Evolutionary conservation across 305 asterid species (phyloP).

Genomic region (Solanum hybrid): DNA sequence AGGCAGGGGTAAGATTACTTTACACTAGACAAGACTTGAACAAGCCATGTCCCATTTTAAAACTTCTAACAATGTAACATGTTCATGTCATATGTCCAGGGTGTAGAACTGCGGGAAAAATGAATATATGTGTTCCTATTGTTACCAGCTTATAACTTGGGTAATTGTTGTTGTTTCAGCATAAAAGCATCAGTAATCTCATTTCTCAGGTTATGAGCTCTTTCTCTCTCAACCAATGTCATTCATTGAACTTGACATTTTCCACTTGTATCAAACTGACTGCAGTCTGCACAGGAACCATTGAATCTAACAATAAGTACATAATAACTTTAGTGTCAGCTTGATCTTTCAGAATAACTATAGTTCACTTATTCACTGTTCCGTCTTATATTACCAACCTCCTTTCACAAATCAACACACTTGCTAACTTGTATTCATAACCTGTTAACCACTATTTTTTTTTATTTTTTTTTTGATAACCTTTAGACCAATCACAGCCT

Average conservation of each 20-base stretch:
- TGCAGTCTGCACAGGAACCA: neutral
- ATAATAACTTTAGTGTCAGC: neutral
- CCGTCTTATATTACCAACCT: neutral
- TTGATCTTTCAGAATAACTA: neutral
- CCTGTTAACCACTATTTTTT: neutral
- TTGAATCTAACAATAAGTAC: neutral
- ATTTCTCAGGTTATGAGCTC: neutral
- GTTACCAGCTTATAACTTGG: neutral
- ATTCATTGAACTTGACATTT: neutral
- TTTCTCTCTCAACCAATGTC: neutral
- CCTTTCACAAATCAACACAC: neutral
- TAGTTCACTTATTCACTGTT: neutral
- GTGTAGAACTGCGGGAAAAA: neutral
- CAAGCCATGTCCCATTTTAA: neutral
- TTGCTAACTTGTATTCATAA: neutral
- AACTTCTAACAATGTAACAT: neutral
- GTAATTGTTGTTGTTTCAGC: neutral
- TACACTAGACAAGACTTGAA: neutral
- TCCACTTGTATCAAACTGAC: neutral
- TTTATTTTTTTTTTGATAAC: too few relatives aligned
- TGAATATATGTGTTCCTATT: neutral
- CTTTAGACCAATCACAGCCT: too few relatives aligned
- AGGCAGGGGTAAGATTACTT: neutral
- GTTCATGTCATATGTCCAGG: neutral
- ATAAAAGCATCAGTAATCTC: neutral